Evolutionary conservation across 176 grass and related monocot genomes (phyloP), one percentile per base, ranked within the genome.

Genomic region (Bonia amplexicaulis): DNA sequence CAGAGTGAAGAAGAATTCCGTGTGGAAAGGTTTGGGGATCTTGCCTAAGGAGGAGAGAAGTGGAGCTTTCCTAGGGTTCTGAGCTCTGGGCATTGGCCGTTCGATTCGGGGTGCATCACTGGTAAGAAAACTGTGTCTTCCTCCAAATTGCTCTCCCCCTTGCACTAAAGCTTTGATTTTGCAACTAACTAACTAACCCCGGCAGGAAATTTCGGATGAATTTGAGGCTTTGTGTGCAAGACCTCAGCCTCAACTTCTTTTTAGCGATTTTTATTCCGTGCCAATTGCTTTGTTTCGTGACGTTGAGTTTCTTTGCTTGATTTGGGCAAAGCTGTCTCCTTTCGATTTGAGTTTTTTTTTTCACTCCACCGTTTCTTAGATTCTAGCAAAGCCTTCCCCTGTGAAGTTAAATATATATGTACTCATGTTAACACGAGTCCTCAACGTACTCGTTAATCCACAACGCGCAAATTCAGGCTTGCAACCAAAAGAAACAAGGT

Each of bases 401-500:
- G 42, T 52, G n/a, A 80, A 64, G 29, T 54, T 31, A 25, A 79
- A 42, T 69, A 73, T 66, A 12, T n/a, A 48, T 5, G 46, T 55
- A 20, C 12, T 73, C 13, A 40, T 6, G 26, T 42, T 52, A 72
- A 72, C 55, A n/a, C 65, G 7, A 69, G 19, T 57, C 80, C 23
- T 73, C 39, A 26, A 81, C 39, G 39, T 57, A 68, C 23, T 68
- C 5, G 27, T 84, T 88, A 48, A 74, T 53, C 37, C 69, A 27
- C 67, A 67, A 20, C 19, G n/a, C 8, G 10, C 29, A 74, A 78
- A 74, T 64, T 68, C 40, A 68, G 67, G 22, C 26, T 51, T 52
- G 5, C 6, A 55, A 42, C 52, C 41, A 68, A 74, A 74, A 41
- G 39, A 61, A 69, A 70, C 35, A 40, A 0, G 8, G 37, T 44